Evolutionary conservation across 1,284 basidiomycete species (phyloP), one percentile per base, ranked within the genome.

Genomic region (Naganishia cerealis): DNA sequence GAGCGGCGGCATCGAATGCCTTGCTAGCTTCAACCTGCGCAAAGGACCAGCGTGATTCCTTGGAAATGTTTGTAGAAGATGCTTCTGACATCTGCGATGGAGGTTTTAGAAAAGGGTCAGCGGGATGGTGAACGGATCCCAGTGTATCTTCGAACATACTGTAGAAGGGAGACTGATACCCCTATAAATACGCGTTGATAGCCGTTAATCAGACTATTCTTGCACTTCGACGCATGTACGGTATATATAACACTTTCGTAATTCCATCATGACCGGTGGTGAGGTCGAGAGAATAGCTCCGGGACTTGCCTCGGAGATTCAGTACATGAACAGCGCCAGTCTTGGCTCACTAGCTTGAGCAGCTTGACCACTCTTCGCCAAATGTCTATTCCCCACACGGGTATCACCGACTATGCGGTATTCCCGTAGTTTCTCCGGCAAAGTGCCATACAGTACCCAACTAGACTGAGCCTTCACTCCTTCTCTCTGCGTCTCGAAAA

Each of bases 311-410:
- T 50, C 46, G 46, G 46, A 50, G 46, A 50, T 50, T 50, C 46
- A 50, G 21, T 24, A 21, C 12, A 24, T 50, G 46, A 43, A 33
- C 26, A 16, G 3, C 71, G 92, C 90, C 29, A 33, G 29, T 33
- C 29, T 33, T 33, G 3, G 29, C 29, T 33, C 29, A 33, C 29
- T 33, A 33, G 29, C 29, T 33, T 33, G 29, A 33, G 75, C 92
- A 92, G 76, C 92, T 93, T 71, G 81, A 92, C 18, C 90, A 91
- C 76, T 89, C 91, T 24, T 91, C 91, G 0, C 93, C 91, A 91
- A 86, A 93, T 57, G 91, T 92, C 18, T 57, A 57, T 57, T 57
- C 29, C 13, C 33, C 18, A 33, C 29, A 16, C 57, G 42, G 57
- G 2, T 42, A 42, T 61, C 46, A 29, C 58, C 46, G 29, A 29